Evolutionary conservation across 2,329 filamentous ascomycete genomes (phyloP), one percentile per base, ranked within the genome.

Genomic region (Mariannaea elegans): DNA sequence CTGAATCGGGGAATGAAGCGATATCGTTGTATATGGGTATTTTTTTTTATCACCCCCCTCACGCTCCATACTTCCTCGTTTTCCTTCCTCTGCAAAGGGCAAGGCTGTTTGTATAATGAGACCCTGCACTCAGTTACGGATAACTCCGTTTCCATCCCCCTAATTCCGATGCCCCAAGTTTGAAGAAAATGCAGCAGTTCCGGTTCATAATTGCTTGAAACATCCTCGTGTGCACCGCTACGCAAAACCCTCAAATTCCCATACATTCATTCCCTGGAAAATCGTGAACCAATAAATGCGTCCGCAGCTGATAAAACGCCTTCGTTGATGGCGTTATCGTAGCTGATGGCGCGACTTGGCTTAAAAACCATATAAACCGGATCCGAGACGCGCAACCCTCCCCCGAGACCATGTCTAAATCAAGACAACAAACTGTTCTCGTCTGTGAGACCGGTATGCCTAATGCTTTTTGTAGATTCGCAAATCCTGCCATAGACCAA

Each of bases 311-410:
- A 59, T 64, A 65, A 53, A 68, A 64, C 56, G 56, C 55, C 57
- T 32, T 61, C 58, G 46, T 50, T 59, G 36, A 54, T 68, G 63
- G 51, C 56, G 57, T 56, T 29, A 42, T 44, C 38, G 53, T 59
- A 56, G 55, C 53, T 60, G 60, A 56, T 34, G 57, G 36, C 44
- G 29, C 38, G 50, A 32, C 49, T 59, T 45, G 49, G 58, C 24
- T 9, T 27, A 27, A 27, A 68, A 64, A 64, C 69, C 60, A 65
- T 62, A 66, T 55, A 58, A 60, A 53, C 54, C 66, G 46, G 51
- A 63, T 58, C 49, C 38, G 61, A 62, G 65, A 61, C 59, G 58
- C 58, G 53, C 62, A 9, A 19, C 6, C 38, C 38, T 27, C 9
- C 9, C 38, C 3, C 12, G 38, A 12, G 19, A 41, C 18, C 18